Conservation (phyloP, 352 stramenopile species). For the Phytopythium delawarense region DNA sequence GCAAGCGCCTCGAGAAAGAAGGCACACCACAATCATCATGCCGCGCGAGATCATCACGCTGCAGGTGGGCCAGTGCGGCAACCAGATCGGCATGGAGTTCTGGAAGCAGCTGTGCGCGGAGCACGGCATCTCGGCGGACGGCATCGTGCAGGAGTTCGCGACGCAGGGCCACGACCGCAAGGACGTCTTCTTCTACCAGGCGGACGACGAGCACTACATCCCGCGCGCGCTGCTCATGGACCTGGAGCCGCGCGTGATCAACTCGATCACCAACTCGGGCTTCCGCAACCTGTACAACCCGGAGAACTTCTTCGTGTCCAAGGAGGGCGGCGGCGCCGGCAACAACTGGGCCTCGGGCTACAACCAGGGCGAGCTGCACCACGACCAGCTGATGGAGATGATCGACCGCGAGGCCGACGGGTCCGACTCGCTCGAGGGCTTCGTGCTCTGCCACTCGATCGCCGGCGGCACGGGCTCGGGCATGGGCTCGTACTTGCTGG, state of each 20-base stretch:
- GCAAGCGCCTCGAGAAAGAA: neutral
- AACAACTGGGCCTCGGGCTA: conserved; percentile 94
- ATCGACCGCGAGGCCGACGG: conserved; percentile 98
- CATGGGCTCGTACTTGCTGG: conserved; percentile 99
- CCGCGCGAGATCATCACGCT: conserved; percentile 99
- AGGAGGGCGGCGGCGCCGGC: conserved; percentile 88
- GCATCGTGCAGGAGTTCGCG: conserved; percentile 94
- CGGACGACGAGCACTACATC: conserved; percentile 99
- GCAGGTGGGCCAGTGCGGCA: conserved; percentile 99
- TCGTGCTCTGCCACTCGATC: conserved; percentile 99
- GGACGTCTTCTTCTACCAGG: conserved; percentile 99
- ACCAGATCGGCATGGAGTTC: conserved; percentile 99
- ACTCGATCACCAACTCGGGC: conserved; percentile 88
- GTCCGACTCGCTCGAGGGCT: conserved; percentile 95
- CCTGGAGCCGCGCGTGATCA: conserved; percentile 94
- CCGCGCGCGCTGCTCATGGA: conserved; percentile 97
- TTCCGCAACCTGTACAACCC: conserved; percentile 98
- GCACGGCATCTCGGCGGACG: conserved; percentile 97
- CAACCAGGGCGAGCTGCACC: conserved; percentile 90
- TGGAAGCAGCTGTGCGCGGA: conserved; percentile 99
- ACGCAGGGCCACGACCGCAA: conserved; percentile 95
- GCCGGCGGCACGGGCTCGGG: conserved; percentile 97
- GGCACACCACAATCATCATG: conserved; percentile 48
- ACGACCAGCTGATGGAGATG: conserved; percentile 99
- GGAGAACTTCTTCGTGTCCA: conserved; percentile 97